Conservation (phyloP, 352 stramenopile genomes). For the Aphanomyces astaci region DNA sequence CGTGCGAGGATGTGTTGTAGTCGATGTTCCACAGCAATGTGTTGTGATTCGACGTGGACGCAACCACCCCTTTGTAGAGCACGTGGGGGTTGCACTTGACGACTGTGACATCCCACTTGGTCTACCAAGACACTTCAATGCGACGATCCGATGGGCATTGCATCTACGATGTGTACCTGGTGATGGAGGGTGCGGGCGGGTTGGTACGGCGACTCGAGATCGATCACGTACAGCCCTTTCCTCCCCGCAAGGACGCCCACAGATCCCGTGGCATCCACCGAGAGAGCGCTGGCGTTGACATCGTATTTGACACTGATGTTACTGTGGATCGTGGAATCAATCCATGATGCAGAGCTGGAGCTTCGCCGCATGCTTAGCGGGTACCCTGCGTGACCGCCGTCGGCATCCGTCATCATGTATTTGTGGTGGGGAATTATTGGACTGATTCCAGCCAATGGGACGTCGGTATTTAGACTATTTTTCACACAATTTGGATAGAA, state of each 20-base stretch:
- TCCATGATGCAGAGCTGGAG: constrained; percentile 12
- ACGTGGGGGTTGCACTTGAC: constrained; percentile 72
- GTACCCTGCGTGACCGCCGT: neutral
- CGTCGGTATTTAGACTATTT: neutral
- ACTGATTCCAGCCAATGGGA: neutral
- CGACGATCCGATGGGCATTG: neutral
- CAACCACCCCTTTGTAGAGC: constrained; percentile 54
- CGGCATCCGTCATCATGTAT: neutral
- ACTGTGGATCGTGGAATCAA: constrained; percentile 35
- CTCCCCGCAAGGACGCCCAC: constrained; percentile 57
- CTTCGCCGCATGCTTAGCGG: neutral
- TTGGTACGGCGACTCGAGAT: constrained; percentile 57
- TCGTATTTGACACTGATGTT: constrained; percentile 57
- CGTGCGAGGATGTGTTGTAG: constrained; percentile 16
- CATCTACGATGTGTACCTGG: constrained; percentile 24
- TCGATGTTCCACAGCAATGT: constrained; percentile 75
- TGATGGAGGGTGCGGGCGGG: constrained; percentile 54
- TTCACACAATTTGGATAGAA: neutral
- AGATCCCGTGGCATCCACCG: constrained; percentile 59
- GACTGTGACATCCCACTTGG: constrained; percentile 69
- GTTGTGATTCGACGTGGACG: constrained; percentile 73
- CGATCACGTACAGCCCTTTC: constrained; percentile 61
- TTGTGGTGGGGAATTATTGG: neutral
- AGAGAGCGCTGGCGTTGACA: constrained; percentile 56
- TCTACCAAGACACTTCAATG: too few relatives aligned